Base-by-base conservation (phyloP, 495 filamentous ascomycete species). In the Polyplosphaeria fusca region DNA sequence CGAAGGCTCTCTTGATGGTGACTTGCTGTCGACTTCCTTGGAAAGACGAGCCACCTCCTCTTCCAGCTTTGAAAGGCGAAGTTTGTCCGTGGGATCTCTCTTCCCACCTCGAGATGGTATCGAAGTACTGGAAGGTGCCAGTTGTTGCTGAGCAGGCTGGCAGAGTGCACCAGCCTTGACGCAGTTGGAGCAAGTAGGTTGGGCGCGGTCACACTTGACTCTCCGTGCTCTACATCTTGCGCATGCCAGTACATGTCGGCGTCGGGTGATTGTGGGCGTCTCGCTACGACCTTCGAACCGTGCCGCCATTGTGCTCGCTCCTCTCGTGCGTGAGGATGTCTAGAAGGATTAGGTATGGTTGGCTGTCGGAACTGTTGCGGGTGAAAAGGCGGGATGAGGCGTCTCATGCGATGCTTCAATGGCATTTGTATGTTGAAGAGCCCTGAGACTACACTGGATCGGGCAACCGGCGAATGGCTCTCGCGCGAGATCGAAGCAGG, bases 131-230 rank as follows among this genome's bases (percentile, higher is more conserved):
- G 16, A 19, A 2, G 24, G 11, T 47, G 41, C 2, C 26, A 19
- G 24, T 30, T n/a, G 22, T 46, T 45, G 42, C 25, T 52, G 55
- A 9, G 25, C 52, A 25, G 59, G 47, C 23, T 57, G 52, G 40
- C 52, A 56, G 7, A 52, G 20, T 40, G 59, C 44, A 2, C 59
- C 59, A 13, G 32, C 47, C 24, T 63, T 63, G 3, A 27, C 16
- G 28, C 60, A 63, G 30, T 63, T 63, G 11, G 53, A 52, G 19
- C 60, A 63, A 35, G 60, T 23, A 4, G 60, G 60, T 38, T 58
- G 54, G 0, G 53, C 60, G 48, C 60, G 40, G 32, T 63, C 54
- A 27, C 60, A 63, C 35, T 63, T 63, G 2, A 63, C 60, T 12
- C 60, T 38, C 44, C 60, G 28, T 3, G 60, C 54, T 53, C 60